Evolutionary conservation across 345 rosid species (phyloP).

Genomic region (Alliaria petiolata): DNA sequence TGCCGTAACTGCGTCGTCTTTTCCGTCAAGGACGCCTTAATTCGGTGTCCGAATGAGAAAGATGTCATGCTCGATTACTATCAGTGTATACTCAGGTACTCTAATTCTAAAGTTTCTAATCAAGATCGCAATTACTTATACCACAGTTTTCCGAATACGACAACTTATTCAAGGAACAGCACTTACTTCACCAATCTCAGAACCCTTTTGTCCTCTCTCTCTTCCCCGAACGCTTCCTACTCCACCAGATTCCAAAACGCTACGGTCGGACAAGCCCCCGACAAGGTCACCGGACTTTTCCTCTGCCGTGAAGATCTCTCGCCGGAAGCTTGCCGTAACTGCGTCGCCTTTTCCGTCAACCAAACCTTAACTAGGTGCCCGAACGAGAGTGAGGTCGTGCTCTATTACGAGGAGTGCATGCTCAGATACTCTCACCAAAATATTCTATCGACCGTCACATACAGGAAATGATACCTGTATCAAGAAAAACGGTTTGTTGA

Average conservation of each 20-base stretch:
- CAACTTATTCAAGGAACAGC: slow-evolving; percentile 31
- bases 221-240: neutral
- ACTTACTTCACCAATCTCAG: slow-evolving; percentile 33
- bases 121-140: too few species aligned
- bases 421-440: slow-evolving; percentile 29
- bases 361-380: neutral
- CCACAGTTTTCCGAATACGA: neutral
- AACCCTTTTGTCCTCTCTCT: slow-evolving; percentile 34
- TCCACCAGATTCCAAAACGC: slow-evolving; percentile 39
- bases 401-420: slow-evolving; percentile 35
- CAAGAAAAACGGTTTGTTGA: neutral
- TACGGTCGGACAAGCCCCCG: slow-evolving; percentile 25
- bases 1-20: too few species aligned
- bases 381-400: neutral
- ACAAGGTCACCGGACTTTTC: slow-evolving; percentile 37
- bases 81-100: too few species aligned
- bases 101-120: too few species aligned
- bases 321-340: neutral
- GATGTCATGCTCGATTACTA: too few species aligned
- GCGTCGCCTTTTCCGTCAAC: neutral
- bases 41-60: too few species aligned
- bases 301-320: neutral
- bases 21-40: too few species aligned
- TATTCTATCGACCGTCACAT: neutral
- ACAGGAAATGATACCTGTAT: neutral